Conservation (phyloP, 2,329 filamentous ascomycete genomes). For the Scopulariopsis brevicaulis region DNA sequence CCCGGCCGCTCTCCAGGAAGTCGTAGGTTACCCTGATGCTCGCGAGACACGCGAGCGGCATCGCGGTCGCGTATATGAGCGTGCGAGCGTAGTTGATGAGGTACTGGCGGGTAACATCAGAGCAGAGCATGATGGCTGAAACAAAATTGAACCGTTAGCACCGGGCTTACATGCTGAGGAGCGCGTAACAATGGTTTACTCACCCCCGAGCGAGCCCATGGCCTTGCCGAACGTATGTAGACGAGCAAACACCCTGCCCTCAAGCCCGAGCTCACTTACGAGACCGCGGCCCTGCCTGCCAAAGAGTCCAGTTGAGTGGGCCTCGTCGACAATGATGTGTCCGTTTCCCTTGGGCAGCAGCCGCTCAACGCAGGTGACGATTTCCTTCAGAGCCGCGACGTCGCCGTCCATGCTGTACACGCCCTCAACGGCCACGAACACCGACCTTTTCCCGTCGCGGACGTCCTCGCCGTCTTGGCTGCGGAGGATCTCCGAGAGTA, state of each 20-base stretch:
- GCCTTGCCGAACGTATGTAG: slow-evolving; percentile 60
- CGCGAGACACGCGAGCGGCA: slow-evolving; percentile 49
- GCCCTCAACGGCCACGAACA: slow-evolving; percentile 60
- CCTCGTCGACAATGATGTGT: slow-evolving; percentile 56
- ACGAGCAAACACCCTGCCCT: slow-evolving; percentile 42
- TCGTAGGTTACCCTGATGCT: slow-evolving; percentile 47
- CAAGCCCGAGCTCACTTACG: slow-evolving; percentile 43
- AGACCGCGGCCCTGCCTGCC: slow-evolving; percentile 45
- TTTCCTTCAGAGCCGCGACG: slow-evolving; percentile 48
- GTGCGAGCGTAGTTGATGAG: slow-evolving; percentile 67
- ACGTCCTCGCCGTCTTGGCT: slow-evolving; percentile 17
- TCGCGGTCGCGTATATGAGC: slow-evolving; percentile 63
- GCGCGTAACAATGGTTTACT: slow-evolving; percentile 11
- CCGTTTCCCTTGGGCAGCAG: slow-evolving; percentile 46
- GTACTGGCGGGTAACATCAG: slow-evolving; percentile 45
- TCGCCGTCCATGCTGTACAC: slow-evolving; percentile 83
- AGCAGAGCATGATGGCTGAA: slow-evolving; percentile 47
- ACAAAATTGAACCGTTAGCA: background rate
- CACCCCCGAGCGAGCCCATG: slow-evolving; percentile 58
- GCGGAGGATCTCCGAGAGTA: slow-evolving; percentile 13
- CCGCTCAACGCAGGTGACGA: slow-evolving; percentile 45
- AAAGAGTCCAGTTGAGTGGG: slow-evolving; percentile 52
- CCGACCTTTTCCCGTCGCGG: slow-evolving; percentile 27
- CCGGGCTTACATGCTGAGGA: background rate
- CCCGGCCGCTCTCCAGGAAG: slow-evolving; percentile 38